Evolutionary conservation across 148 eudicot genomes (phyloP), one percentile per base, ranked within the genome.

Genomic region (Bassia scoparia): DNA sequence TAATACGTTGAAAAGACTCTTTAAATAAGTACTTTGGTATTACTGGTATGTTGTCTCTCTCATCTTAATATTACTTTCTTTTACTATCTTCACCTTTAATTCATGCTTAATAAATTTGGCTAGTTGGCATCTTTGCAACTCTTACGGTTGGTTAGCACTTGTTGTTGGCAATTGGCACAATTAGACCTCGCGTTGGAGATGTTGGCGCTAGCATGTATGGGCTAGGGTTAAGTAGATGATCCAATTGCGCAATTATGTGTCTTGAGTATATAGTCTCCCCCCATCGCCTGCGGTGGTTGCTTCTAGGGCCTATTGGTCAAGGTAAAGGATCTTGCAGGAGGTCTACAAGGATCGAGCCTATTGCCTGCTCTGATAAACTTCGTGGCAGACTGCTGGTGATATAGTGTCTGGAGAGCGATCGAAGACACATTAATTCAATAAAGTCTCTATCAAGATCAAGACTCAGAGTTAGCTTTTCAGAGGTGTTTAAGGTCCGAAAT

Each of bases 141-240:
- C 74, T 79, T 79, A 88, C 92, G 99, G 74, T 90, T 43, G 99
- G 99, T 61, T 96, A 92, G 77, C 85, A n/a, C n/a, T n/a, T n/a
- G n/a, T 86, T 78, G 90, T 86, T 43, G 99, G 99, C 52, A 96
- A 88, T 85, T 81, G 77, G 77, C 72, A 76, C 85, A 77, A 87
- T 96, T 34, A 67, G 89, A n/a, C n/a, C n/a, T n/a, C 62, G 86
- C 81, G 81, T 96, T 76, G 97, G 97, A 74, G 99, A n/a, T n/a
- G 99, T 33, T 96, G 99, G 99, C 96, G 99, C 71, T 92, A 88
- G n/a, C 82, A 92, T 96, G 99, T 92, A 77, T 55, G 99, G 99
- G 49, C 8, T 84, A 48, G 89, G 99, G n/a, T n/a, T n/a, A n/a
- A n/a, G n/a, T n/a, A n/a, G n/a, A n/a, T 85, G 85, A 76, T 16